These are phyloP conservation scores for Usnea hakonensis DNA, from an alignment of 495 filamentous ascomycete genomes.

Conservation along the genomic window DNA sequence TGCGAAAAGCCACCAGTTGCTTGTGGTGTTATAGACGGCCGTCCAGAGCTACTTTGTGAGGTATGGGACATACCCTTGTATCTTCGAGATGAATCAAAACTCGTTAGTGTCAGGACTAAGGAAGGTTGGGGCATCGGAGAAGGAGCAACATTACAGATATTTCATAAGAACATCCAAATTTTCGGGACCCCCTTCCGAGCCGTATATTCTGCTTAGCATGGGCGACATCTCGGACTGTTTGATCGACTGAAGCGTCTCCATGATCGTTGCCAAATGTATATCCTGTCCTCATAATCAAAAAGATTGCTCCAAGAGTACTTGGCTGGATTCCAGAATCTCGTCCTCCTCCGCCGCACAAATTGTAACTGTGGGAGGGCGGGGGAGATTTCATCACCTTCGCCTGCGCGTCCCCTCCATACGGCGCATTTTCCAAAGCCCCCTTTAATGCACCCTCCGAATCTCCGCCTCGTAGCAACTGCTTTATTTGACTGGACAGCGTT, in stretches of 20 bases:
- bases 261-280: slow-evolving; percentile 68
- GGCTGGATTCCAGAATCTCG: background rate
- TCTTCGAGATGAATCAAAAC: slow-evolving; percentile 37
- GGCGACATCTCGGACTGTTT: slow-evolving; percentile 85
- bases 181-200: slow-evolving; percentile 62
- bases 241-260: slow-evolving; percentile 83
- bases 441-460: slow-evolving; percentile 79
- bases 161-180: slow-evolving; percentile 67
- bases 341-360: background rate
- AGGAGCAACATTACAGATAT: slow-evolving; percentile 51
- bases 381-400: slow-evolving; percentile 63
- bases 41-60: slow-evolving; percentile 32
- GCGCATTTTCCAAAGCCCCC: slow-evolving; percentile 66
- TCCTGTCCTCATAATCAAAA: slow-evolving; percentile 42
- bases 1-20: slow-evolving; percentile 77
- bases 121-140: background rate
- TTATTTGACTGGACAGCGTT: slow-evolving; percentile 63
- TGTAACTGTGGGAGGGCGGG: too few species aligned
- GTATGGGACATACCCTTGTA: slow-evolving; percentile 72
- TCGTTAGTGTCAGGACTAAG: background rate
- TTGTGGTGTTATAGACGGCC: slow-evolving; percentile 61
- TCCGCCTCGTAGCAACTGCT: slow-evolving; percentile 75
- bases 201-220: slow-evolving; percentile 68
- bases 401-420: slow-evolving; percentile 60
- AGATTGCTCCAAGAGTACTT: background rate